Evolutionary conservation across 228 moss, liverwort and hornwort species (phyloP), one percentile per base, ranked within the genome.

Genomic region (Sphagnum magellanicum): DNA sequence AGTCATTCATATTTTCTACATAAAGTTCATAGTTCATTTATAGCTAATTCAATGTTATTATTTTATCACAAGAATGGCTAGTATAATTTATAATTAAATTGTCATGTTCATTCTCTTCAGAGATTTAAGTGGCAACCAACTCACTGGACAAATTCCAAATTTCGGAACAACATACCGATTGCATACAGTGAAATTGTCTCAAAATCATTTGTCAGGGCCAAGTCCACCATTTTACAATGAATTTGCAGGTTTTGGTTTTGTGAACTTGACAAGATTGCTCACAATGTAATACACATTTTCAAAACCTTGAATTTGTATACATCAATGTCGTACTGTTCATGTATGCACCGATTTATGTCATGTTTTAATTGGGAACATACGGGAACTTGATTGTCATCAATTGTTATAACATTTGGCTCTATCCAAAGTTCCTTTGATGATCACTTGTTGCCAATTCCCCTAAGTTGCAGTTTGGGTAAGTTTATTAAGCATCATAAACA

Each of bases 61-160:
- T 55, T 1, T 55, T 55, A 55, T 10, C 32, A 11, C 13, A 51
- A 11, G 49, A 11, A 14, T 49, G 13, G 50, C 50, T 5, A 12
- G 50, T 7, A 51, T 12, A 6, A 6, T 0, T 49, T n/a, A 6
- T 5, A 50, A 66, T 50, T 50, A 50, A 51, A 0, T 51, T 6
- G 0, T 53, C 6, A 15, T 50, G 11, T 16, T 67, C 1, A 50
- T 67, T 4, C 6, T 10, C 8, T 49, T 12, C 48, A 68, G 68
- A 58, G 68, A 68, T 6, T 32, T 68, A 32, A 48, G 68, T 59
- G 58, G 53, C 17, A 68, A 68, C 32, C 16, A 59, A 7, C 47
- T 68, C 53, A 68, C 58, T 5, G 68, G 68, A 6, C 55, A 68
- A 55, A 53, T 68, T 49, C 68, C 68, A 4, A 58, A 48, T 12